Evolutionary conservation across 768 basidiomycete genomes (phyloP), one percentile per base, ranked within the genome.

Genomic region (Mrakia gelida): DNA sequence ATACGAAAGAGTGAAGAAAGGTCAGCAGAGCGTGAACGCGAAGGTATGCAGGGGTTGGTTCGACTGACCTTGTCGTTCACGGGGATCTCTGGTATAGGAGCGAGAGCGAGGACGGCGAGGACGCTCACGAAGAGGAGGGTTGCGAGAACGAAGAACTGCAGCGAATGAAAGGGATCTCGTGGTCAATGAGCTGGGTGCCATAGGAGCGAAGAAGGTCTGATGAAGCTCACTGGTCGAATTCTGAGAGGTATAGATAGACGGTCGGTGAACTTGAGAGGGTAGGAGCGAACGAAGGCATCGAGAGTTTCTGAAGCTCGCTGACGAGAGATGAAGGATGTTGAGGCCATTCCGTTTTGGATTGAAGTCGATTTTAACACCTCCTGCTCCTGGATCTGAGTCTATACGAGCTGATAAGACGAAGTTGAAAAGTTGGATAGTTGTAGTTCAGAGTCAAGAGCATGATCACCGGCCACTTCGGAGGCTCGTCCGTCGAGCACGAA

Each of bases 91-190:
- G 71, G 71, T 8, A 56, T 52, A 10, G 43, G n/a, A 5, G 71
- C 26, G n/a, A 56, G 71, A n/a, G 71, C 49, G 11, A 72, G 71
- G 28, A 49, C 45, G 45, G 71, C 52, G 45, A 72, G 71, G 71
- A 56, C 6, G 45, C n/a, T 6, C 4, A 52, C 49, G n/a, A 52
- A 11, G 38, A 70, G 34, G 28, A 43, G 43, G 26, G 71, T 49
- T 30, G 71, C 3, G n/a, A 34, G 26, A 11, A 30, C 6, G 71
- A 72, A 72, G 71, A 72, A 56, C 49, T 52, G 49, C 21, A 67
- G 30, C 6, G 30, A 67, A 13, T 8, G 32, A 34, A 32, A 30
- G 18, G 10, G 65, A 16, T 6, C 45, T 45, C 15, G 5, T 45
- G 45, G 45, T 45, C 15, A 45, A 10, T 15, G 11, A 6, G 45